Conservation (phyloP, 2,329 filamentous ascomycete species). For the Fusarium sp. region DNA sequence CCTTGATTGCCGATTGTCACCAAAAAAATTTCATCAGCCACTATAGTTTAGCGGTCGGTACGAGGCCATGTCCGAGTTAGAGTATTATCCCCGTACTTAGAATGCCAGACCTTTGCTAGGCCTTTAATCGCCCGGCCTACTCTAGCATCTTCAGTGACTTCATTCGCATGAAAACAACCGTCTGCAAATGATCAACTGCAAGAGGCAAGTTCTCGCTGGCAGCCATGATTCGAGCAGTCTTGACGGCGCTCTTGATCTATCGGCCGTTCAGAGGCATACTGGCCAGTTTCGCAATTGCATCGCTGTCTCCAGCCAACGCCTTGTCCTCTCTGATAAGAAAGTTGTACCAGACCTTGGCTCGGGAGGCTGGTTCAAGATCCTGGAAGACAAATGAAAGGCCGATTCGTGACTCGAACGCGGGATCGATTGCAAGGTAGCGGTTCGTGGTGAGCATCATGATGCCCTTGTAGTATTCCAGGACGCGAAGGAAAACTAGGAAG, state of each 20-base stretch:
- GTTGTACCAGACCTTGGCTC: conserved; percentile 36
- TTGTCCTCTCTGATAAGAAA: neutral
- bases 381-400: conserved; percentile 50
- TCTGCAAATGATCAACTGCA: neutral
- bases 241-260: conserved; percentile 28
- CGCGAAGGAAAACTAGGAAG: conserved; percentile 33
- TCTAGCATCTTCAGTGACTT: neutral
- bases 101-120: neutral
- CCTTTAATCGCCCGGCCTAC: neutral
- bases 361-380: conserved; percentile 30
- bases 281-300: neutral
- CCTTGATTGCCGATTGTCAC: neutral
- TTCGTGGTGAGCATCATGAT: conserved; percentile 53
- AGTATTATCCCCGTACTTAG: neutral
- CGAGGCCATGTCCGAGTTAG: neutral
- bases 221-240: conserved; percentile 13
- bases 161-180: conserved; percentile 1
- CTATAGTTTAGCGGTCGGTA: no score
- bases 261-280: conserved; percentile 16
- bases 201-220: neutral
- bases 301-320: neutral
- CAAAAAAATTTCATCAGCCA: neutral
- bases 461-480: conserved; percentile 48
- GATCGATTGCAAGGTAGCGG: conserved; percentile 50
- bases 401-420: conserved; percentile 54